Percentiles rank a stretch among this genome's conserved stretches.
These are phyloP conservation scores for Solanum lycopersicoides DNA, from an alignment of 257 asterid genomes.

Conservation along the genomic window DNA sequence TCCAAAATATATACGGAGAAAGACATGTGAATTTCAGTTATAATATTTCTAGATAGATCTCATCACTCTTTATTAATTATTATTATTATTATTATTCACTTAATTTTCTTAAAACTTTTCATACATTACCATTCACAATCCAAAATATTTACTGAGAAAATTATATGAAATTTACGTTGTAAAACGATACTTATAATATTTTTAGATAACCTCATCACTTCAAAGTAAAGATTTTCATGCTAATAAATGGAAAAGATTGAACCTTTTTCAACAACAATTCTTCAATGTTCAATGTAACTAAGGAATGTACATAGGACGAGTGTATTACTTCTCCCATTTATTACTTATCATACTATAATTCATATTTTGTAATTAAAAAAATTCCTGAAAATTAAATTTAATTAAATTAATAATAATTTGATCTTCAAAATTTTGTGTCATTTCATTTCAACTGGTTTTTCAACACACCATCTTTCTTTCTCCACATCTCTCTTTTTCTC, in stretches of 20 bases:
- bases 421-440: conserved; percentile 4
- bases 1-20: no score
- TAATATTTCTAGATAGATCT: no score
- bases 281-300: neutral
- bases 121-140: neutral
- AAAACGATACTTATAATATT: neutral
- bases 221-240: neutral
- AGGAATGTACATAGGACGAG: neutral
- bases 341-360: neutral
- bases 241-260: neutral
- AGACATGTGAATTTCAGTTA: no score
- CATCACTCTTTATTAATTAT: no score
- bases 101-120: no score
- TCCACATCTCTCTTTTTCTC: conserved; percentile 1
- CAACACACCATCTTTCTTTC: conserved; percentile 11
- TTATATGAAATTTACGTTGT: neutral
- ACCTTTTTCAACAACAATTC: neutral
- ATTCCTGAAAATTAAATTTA: neutral
- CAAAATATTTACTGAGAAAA: neutral
- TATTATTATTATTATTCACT: no score
- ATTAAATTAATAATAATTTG: neutral
- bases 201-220: neutral
- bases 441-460: conserved; percentile 7
- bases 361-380: neutral
- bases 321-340: neutral